These are phyloP conservation scores for Parietaria judaica DNA, from an alignment of 306 rosid species.

Conservation along the genomic window DNA sequence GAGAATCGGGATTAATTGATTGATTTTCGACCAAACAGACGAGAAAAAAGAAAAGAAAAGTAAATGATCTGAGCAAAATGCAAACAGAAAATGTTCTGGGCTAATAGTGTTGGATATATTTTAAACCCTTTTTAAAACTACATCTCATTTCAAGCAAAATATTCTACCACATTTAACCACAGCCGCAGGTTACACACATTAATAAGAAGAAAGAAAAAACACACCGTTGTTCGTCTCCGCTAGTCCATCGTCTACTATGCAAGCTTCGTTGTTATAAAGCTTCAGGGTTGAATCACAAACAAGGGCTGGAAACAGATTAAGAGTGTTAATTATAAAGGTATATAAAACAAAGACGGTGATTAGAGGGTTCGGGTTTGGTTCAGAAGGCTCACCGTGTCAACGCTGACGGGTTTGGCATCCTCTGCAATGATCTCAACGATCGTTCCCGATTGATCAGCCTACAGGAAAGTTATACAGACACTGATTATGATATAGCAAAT, in stretches of 20 bases:
- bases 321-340: constrained; percentile 2
- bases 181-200: constrained; percentile 25
- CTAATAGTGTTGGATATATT: constrained; percentile 1
- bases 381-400: constrained; percentile 44
- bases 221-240: constrained; percentile 10
- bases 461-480: constrained; percentile 1
- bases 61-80: neutral
- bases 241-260: constrained; percentile 19
- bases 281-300: constrained; percentile 62
- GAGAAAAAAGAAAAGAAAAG: neutral
- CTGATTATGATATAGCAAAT: neutral
- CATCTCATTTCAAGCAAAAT: constrained; percentile 32
- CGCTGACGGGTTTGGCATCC: constrained; percentile 54
- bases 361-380: neutral
- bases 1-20: neutral
- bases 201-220: constrained; percentile 13
- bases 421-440: constrained; percentile 44
- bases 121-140: constrained; percentile 22
- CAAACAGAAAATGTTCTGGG: neutral
- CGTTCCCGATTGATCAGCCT: constrained; percentile 83
- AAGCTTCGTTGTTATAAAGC: constrained; percentile 5
- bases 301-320: constrained; percentile 47
- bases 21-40: neutral
- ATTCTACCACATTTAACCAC: constrained; percentile 21
- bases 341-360: constrained; percentile 2